Evolutionary conservation across 164 flowering plant species (phyloP), one percentile per base, ranked within the genome.

Genomic region (Magnolia officinalis): DNA sequence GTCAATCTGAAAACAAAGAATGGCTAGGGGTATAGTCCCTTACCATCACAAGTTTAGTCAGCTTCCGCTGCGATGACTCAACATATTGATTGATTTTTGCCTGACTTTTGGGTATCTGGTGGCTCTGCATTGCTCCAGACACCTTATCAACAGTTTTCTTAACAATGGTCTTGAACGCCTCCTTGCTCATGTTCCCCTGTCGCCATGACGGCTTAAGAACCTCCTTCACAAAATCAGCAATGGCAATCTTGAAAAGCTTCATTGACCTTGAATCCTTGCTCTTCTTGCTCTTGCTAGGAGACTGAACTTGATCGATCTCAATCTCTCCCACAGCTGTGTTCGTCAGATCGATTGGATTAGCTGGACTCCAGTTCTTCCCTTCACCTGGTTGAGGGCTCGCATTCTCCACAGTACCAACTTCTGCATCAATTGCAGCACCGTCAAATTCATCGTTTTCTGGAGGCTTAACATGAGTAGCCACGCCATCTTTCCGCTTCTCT

Each of bases 121-220:
- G 95, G 69, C 87, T 80, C 81, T 91, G 87, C 97, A 94, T 91
- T 64, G 98, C 94, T 80, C 94, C 95, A 72, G 97, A 85, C 14
- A 94, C 99, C 80, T 92, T 96, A 80, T 94, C 99, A 74, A 96
- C 97, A 70, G 98, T 94, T 84, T 94, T 96, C 83, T 91, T 94
- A 50, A 94, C 99, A 86, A 96, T 91, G 29, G 99, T 96, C 88
- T 96, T 96, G 80, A 96, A 96, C 45, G 95, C 97, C 79, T 94
- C 99, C 86, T 96, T 94, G 88, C 99, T 96, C 98, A 96, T 92
- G 84, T 94, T 96, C 75, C 99, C 99, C 79, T 94, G 94, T 29
- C 95, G 85, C 99, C 99, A 96, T 67, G 98, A 94, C 50, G 99
- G 99, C 85, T 92, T 94, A 52, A 96, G 75, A 73, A 94, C 88